phyloP scores from a whole-genome alignment of 805 yeast genomes.

The Saccharomyces cerevisiae region DNA sequence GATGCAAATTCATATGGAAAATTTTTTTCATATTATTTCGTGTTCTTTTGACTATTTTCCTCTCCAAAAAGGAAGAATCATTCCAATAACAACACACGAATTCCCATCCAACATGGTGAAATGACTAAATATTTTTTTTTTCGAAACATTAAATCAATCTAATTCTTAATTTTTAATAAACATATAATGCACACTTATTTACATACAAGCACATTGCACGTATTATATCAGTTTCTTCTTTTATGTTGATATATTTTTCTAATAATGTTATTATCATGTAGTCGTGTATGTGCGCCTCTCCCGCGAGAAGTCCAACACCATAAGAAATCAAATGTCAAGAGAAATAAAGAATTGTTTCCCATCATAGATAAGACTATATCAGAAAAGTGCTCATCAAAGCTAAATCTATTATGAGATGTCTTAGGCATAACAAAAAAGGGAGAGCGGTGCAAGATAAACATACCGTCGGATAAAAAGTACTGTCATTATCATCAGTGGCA shows the following conservation, averaged over 20 bases:
- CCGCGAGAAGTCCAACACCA: neutral
- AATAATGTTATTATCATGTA: neutral
- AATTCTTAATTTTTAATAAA: neutral
- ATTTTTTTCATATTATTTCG: neutral
- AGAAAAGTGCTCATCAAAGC: neutral
- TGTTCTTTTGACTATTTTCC: neutral
- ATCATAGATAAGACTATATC: neutral
- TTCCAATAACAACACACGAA: neutral
- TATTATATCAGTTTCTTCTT: neutral
- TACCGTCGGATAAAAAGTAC: conserved; percentile 5
- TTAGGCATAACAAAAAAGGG: conserved; percentile 23
- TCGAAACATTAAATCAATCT: neutral
- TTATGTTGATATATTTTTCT: neutral
- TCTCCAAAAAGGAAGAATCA: neutral
- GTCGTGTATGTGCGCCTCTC: neutral
- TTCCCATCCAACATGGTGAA: neutral
- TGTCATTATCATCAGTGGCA: conserved; percentile 20
- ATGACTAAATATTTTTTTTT: neutral
- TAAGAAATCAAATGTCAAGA: neutral
- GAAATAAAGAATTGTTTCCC: neutral
- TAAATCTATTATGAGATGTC: conserved; percentile 7
- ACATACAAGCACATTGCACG: neutral
- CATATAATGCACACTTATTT: neutral
- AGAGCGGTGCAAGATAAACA: conserved; percentile 13
- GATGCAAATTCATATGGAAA: neutral